Percentiles rank a stretch among this genome's conserved stretches.
Evolutionary conservation across 2,329 filamentous ascomycete species (phyloP).

Genomic region (Cryphonectria japonica): DNA sequence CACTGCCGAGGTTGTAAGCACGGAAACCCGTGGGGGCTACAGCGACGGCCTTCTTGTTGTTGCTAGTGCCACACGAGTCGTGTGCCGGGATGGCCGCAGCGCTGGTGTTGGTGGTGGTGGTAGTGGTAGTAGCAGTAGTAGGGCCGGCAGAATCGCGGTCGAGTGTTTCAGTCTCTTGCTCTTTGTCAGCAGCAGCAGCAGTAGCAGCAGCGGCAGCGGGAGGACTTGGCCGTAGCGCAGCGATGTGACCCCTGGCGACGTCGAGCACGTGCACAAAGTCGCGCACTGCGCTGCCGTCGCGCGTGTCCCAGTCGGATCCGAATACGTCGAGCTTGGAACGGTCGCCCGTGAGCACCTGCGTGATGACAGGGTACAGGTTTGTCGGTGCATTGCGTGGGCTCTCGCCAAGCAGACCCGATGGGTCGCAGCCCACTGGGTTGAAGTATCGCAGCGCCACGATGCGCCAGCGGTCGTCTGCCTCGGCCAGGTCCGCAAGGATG

Average conservation of each 20-base stretch:
- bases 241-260: slow-evolving; percentile 66
- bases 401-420: slow-evolving; percentile 66
- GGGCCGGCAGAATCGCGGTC: not conserved
- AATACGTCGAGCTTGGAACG: slow-evolving; percentile 61
- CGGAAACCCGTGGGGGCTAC: slow-evolving; percentile 42
- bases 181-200: not conserved
- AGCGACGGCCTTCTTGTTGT: not conserved
- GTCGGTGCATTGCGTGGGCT: slow-evolving; percentile 64
- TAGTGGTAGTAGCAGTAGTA: not conserved
- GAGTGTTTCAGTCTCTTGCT: not conserved
- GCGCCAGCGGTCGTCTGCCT: slow-evolving; percentile 63
- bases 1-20: slow-evolving; percentile 51
- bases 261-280: slow-evolving; percentile 72
- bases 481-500: slow-evolving; percentile 64
- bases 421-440: slow-evolving; percentile 69
- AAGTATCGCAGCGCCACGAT: slow-evolving; percentile 69
- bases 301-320: slow-evolving; percentile 67
- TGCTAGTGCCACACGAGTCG: not conserved
- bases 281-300: slow-evolving; percentile 67
- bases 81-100: not conserved
- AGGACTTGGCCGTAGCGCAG: slow-evolving; percentile 50
- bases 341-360: slow-evolving; percentile 62
- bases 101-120: not conserved
- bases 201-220: slow-evolving; percentile 37
- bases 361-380: slow-evolving; percentile 67